Evolutionary conservation across 2,329 filamentous ascomycete genomes (phyloP).

Genomic region (Ploettnerulaceae sp.): DNA sequence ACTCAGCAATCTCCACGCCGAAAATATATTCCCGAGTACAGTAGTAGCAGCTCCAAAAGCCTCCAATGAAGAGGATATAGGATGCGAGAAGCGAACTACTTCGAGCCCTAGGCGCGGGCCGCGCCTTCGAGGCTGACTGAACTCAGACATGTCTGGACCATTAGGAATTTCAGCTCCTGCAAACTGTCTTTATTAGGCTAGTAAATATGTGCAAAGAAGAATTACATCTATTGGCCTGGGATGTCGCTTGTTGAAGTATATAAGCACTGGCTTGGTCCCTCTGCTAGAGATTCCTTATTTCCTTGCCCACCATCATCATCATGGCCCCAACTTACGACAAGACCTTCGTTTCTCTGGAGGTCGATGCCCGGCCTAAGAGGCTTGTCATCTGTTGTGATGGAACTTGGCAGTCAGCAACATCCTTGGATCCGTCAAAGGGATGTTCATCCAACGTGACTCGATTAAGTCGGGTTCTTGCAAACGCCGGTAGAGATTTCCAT

Average conservation of each 20-base stretch:
- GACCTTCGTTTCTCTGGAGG: conserved; percentile 2
- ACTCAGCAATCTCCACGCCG: too few relatives aligned
- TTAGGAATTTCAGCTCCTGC: neutral
- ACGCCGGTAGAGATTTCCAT: conserved; percentile 9
- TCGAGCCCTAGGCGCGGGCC: neutral
- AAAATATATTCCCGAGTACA: too few relatives aligned
- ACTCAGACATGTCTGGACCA: neutral
- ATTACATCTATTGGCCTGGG: too few relatives aligned
- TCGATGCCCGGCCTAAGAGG: conserved; percentile 11
- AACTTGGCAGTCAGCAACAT: conserved; percentile 19
- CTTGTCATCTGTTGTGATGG: conserved; percentile 21
- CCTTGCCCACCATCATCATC: too few relatives aligned
- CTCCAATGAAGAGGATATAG: too few relatives aligned
- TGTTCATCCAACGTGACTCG: conserved; percentile 15
- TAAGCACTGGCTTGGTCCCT: too few relatives aligned
- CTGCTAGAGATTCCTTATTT: too few relatives aligned
- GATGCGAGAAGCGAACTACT: too few relatives aligned
- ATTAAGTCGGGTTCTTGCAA: conserved; percentile 10
- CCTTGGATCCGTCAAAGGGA: conserved; percentile 8
- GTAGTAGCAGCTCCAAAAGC: too few relatives aligned
- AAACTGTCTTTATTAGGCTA: conserved; percentile 2
- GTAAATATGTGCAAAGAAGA: too few relatives aligned
- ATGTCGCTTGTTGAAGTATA: too few relatives aligned
- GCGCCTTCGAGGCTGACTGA: neutral
- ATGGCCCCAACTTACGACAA: conserved; percentile 4